Evolutionary conservation across 176 grass and related monocot species (phyloP).

Genomic region (Alloteropsis semialata): DNA sequence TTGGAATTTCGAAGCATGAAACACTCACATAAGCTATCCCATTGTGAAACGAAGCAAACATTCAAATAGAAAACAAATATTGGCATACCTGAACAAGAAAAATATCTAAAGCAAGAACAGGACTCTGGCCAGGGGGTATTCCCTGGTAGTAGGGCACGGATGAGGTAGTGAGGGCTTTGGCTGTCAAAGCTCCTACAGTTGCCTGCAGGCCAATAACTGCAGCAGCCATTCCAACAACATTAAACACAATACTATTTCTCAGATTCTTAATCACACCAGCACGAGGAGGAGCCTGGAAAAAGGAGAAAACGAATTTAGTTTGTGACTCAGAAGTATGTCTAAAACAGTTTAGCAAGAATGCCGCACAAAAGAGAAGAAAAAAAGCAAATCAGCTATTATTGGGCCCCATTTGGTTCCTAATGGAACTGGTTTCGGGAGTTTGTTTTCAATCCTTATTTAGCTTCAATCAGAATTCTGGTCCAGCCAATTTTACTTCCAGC

Average conservation of each 20-base stretch:
- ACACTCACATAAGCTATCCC: background rate
- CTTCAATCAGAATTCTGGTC: background rate
- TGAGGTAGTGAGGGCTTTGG: slow-evolving; percentile 75
- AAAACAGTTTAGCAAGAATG: background rate
- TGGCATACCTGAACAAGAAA: slow-evolving; percentile 78
- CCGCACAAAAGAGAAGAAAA: background rate
- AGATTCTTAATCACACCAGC: slow-evolving; percentile 74
- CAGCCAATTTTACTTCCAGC: too few relatives aligned
- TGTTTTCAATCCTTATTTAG: background rate
- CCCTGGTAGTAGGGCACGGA: slow-evolving; percentile 82
- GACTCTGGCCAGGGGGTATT: slow-evolving; percentile 69
- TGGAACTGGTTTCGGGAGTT: background rate
- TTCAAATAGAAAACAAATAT: background rate
- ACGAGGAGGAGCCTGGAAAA: slow-evolving; percentile 78
- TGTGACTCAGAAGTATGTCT: background rate
- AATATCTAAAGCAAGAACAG: slow-evolving; percentile 86
- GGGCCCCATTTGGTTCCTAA: background rate
- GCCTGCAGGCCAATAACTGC: slow-evolving; percentile 91
- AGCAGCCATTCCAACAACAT: slow-evolving; percentile 81
- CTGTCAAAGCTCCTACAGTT: slow-evolving; percentile 72
- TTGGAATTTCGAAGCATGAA: background rate
- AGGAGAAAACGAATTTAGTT: background rate
- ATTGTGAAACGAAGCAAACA: background rate
- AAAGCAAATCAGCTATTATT: too few relatives aligned
- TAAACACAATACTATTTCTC: slow-evolving; percentile 69